Conservation (phyloP, 2,329 filamentous ascomycete species). For the Phialemoniopsis sp. region DNA sequence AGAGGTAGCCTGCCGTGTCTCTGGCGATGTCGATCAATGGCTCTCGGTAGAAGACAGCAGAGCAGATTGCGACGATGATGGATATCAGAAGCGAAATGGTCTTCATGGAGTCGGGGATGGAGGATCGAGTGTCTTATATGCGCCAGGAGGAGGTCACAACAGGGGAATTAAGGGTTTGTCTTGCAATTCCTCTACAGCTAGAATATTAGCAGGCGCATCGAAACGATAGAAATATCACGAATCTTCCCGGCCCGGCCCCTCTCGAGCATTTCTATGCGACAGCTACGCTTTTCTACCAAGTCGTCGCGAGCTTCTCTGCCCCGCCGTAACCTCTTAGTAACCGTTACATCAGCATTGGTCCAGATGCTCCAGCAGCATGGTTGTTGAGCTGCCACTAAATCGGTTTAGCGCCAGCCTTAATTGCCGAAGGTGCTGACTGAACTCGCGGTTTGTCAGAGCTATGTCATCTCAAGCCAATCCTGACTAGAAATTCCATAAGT, state of each 20-base stretch:
- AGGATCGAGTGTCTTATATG: constrained; percentile 6
- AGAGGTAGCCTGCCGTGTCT: constrained; percentile 13
- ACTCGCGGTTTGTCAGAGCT: not conserved
- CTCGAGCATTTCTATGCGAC: not conserved
- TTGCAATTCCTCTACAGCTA: not conserved
- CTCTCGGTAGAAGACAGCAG: constrained; percentile 25
- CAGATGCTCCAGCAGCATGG: not conserved
- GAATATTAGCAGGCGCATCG: not conserved
- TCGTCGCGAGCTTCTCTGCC: not conserved
- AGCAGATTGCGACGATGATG: constrained; percentile 30
- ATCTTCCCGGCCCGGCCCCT: constrained; percentile 5
- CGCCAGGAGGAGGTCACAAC: not conserved
- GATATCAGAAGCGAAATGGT: constrained; percentile 29
- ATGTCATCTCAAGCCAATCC: not conserved
- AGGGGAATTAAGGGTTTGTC: not conserved
- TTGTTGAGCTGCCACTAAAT: not conserved
- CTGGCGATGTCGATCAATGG: constrained; percentile 19
- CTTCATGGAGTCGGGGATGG: constrained; percentile 24
- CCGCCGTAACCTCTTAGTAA: constrained; percentile 3
- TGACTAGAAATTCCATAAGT: not conserved
- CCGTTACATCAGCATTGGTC: constrained; percentile 8
- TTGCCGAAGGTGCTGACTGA: not conserved
- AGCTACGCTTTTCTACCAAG: too few relatives aligned
- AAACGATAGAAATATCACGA: constrained; percentile 12
- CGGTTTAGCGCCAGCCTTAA: constrained; percentile 1